Base-by-base conservation (phyloP, 371 early-diverging fungal species). In the Mortierella sp. region DNA sequence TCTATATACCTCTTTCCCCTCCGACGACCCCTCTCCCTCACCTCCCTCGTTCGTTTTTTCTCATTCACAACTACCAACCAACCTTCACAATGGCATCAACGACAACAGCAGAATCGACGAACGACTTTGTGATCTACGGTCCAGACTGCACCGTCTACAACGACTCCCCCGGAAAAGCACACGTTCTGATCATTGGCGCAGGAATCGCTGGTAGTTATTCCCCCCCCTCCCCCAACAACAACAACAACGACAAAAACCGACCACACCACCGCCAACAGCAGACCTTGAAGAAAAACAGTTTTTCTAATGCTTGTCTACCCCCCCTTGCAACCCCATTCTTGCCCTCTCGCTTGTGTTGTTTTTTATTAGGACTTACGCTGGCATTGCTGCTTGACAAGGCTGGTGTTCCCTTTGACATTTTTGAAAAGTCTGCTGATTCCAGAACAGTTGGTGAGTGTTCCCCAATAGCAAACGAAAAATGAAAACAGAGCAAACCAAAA, bases 121-220 rank as follows among this genome's bases (percentile, higher is more conserved):
- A 68, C 24, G 21, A 38, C 43, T 24, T 68, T 24, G 68, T 68
- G 10, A 38, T 68, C 1, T 68, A 68, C 21, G 68, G 68, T 16
- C 68, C 68, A 10, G 68, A 68, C 43, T 68, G 68, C 38, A 68
- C 68, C 38, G 68, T 68, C 41, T 68, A 73, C 43, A 41, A 68
- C 24, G 68, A 68, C 43, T 24, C 65, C 2, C 65, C 65, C 7
- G 68, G 68, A 21, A 75, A 27, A 16, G 70, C 75, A 21, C 29
- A 54, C 0, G 72, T 72, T 21, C 5, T 72, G 35, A 72, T 72
- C 35, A 10, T 72, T 27, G 72, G 72, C 5, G 72, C 72, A 0
- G 72, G 72, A 24, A 46, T 72, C 0, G 54, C 49, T 3, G 72
- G 72, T 49, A 46, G 21, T 4, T 32, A 24, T n/a, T n/a, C n/a